These are phyloP conservation scores for Atalantia buxifolia DNA, from an alignment of 345 rosid species.

Conservation along the genomic window DNA sequence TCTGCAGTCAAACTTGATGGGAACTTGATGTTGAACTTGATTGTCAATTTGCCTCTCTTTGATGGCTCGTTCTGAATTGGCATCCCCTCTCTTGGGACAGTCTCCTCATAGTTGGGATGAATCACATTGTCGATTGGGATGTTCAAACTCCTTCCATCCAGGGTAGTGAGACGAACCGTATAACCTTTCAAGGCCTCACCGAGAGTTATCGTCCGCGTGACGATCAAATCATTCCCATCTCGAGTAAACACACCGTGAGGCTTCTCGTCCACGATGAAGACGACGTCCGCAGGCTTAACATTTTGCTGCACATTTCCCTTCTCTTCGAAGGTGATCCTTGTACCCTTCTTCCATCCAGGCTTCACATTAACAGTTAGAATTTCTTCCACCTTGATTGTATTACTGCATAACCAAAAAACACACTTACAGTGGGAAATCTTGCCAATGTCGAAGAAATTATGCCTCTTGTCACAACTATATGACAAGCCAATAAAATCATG, in stretches of 20 bases:
- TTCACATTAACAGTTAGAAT: slow-evolving; percentile 41
- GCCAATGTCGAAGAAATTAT: too few relatives aligned
- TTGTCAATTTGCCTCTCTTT: slow-evolving; percentile 49
- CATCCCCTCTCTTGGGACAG: slow-evolving; percentile 56
- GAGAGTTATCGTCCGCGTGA: slow-evolving; percentile 39
- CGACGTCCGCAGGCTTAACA: slow-evolving; percentile 40
- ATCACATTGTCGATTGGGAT: slow-evolving; percentile 43
- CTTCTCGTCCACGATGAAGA: slow-evolving; percentile 58
- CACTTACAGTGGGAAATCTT: background rate
- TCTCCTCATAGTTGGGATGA: slow-evolving; percentile 50
- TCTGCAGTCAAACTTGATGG: slow-evolving; percentile 48
- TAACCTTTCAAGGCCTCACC: slow-evolving; percentile 62
- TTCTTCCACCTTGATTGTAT: slow-evolving; percentile 33
- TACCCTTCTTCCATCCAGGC: slow-evolving; percentile 59
- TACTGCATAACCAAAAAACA: slow-evolving; percentile 23
- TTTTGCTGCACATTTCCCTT: slow-evolving; percentile 46
- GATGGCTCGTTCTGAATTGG: slow-evolving; percentile 56
- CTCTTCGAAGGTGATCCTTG: slow-evolving; percentile 52
- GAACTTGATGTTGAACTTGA: slow-evolving; percentile 60
- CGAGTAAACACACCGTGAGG: slow-evolving; percentile 53
- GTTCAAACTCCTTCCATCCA: slow-evolving; percentile 50
- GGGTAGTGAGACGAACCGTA: slow-evolving; percentile 42
- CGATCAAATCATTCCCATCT: slow-evolving; percentile 55
- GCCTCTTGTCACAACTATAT: too few relatives aligned
- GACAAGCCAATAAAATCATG: too few relatives aligned